Conservation (phyloP, 768 basidiomycete species). For the Tylopilus balloui region DNA sequence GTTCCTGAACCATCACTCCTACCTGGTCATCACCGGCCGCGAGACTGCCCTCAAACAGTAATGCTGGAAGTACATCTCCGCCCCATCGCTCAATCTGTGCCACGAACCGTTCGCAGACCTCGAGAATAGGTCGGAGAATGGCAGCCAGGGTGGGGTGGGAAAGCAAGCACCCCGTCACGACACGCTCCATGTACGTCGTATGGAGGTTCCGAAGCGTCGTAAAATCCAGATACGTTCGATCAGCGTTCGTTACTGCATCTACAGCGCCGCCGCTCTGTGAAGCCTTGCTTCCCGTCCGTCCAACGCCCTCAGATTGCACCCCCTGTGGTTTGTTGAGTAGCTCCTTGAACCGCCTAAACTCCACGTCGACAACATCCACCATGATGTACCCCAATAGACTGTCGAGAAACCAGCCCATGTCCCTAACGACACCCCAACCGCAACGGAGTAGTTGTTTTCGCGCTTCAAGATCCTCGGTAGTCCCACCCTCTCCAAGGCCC, state of each 20-base stretch:
- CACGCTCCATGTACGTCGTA: slow-evolving; percentile 70
- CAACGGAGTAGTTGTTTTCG: slow-evolving; percentile 65
- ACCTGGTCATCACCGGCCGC: slow-evolving; percentile 49
- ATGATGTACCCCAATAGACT: slow-evolving; percentile 79
- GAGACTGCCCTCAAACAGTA: slow-evolving; percentile 78
- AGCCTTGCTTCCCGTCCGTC: slow-evolving; percentile 7
- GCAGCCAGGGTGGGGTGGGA: slow-evolving; percentile 58
- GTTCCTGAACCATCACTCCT: slow-evolving; percentile 69
- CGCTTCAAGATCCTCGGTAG: slow-evolving; percentile 59
- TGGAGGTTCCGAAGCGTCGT: slow-evolving; percentile 82
- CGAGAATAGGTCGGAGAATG: slow-evolving; percentile 68
- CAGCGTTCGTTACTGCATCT: slow-evolving; percentile 23
- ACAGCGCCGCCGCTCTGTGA: slow-evolving; percentile 5
- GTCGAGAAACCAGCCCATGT: slow-evolving; percentile 92
- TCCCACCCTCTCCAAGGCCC: slow-evolving; percentile 82
- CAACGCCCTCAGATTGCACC: slow-evolving; percentile 19
- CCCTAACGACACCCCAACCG: slow-evolving; percentile 82
- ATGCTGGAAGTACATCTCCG: slow-evolving; percentile 80
- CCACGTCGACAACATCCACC: slow-evolving; percentile 86
- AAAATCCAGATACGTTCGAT: slow-evolving; percentile 61
- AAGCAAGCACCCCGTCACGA: slow-evolving; percentile 76
- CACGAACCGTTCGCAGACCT: slow-evolving; percentile 83
- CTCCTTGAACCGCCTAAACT: slow-evolving; percentile 68
- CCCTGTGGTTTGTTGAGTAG: slow-evolving; percentile 37
- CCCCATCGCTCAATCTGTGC: slow-evolving; percentile 90